These are phyloP conservation scores for Plasmopara halstedii DNA, from an alignment of 352 stramenopile species.

Conservation along the genomic window DNA sequence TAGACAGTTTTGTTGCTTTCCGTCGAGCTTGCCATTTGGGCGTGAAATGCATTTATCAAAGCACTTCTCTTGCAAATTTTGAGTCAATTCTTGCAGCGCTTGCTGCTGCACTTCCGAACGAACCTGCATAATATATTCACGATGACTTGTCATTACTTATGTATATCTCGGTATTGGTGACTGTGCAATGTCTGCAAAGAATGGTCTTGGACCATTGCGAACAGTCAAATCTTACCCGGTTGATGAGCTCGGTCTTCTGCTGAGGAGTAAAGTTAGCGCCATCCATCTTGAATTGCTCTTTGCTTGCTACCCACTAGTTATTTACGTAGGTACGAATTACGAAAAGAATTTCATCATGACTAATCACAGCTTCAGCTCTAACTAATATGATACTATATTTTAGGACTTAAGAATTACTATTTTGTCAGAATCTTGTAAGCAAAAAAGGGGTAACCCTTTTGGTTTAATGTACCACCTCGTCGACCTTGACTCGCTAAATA, in stretches of 20 bases:
- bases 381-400: too few species aligned
- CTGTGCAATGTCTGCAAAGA: too few species aligned
- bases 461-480: too few species aligned
- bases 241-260: constrained; percentile 82
- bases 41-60: constrained; percentile 87
- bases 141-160: not conserved
- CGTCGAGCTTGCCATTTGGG: constrained; percentile 75
- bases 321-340: too few species aligned
- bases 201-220: too few species aligned
- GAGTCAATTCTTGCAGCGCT: constrained; percentile 77
- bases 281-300: constrained; percentile 35
- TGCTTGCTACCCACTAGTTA: not conserved
- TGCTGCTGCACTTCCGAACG: constrained; percentile 79
- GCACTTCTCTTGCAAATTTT: constrained; percentile 86
- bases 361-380: too few species aligned
- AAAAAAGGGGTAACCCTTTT: too few species aligned
- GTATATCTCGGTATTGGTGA: not conserved
- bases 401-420: too few species aligned
- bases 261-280: constrained; percentile 67
- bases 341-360: too few species aligned
- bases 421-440: too few species aligned
- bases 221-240: constrained; percentile 39
- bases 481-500: too few species aligned
- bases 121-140: constrained; percentile 26
- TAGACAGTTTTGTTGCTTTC: constrained; percentile 88